phyloP scores from a whole-genome alignment of 768 basidiomycete species.

The Arthromyces matolae region DNA sequence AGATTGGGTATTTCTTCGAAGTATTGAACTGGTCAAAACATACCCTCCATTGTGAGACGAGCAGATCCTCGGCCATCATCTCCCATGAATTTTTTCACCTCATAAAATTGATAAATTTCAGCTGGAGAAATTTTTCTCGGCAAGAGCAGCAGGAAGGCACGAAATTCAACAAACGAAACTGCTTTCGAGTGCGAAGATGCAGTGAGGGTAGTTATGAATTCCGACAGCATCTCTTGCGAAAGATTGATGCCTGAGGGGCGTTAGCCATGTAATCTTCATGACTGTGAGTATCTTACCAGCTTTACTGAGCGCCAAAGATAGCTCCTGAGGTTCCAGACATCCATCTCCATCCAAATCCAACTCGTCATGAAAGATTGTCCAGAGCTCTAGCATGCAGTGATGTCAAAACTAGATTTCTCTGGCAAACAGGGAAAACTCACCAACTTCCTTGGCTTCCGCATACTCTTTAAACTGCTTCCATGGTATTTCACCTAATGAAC shows the following conservation, averaged over 20 bases:
- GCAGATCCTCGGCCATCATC: slow-evolving; percentile 77
- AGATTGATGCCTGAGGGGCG: slow-evolving; percentile 62
- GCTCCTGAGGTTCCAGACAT: slow-evolving; percentile 57
- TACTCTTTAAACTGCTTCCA: slow-evolving; percentile 77
- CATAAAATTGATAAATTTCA: slow-evolving; percentile 86
- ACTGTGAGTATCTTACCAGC: slow-evolving; percentile 50
- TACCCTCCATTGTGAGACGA: slow-evolving; percentile 88
- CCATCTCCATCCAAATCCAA: slow-evolving; percentile 90
- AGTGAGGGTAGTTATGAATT: slow-evolving; percentile 80
- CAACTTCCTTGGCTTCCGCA: slow-evolving; percentile 77
- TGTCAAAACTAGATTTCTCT: slow-evolving; percentile 3
- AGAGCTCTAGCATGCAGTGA: slow-evolving; percentile 62
- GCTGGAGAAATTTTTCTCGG: slow-evolving; percentile 75
- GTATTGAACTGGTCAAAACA: no score
- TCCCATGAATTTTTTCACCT: slow-evolving; percentile 62
- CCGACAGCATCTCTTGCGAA: slow-evolving; percentile 62
- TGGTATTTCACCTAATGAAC: slow-evolving; percentile 44
- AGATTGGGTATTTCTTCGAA: no score
- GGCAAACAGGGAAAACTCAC: slow-evolving; percentile 39
- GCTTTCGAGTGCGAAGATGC: slow-evolving; percentile 62
- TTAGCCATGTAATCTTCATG: slow-evolving; percentile 1
- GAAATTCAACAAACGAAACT: slow-evolving; percentile 81
- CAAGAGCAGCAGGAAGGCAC: slow-evolving; percentile 84
- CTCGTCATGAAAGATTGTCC: slow-evolving; percentile 88
- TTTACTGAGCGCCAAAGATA: slow-evolving; percentile 47